Evolutionary conservation across 192 early-diverging fungal species (phyloP), one percentile per base, ranked within the genome.

Genomic region (Cetraspora pellucida): DNA sequence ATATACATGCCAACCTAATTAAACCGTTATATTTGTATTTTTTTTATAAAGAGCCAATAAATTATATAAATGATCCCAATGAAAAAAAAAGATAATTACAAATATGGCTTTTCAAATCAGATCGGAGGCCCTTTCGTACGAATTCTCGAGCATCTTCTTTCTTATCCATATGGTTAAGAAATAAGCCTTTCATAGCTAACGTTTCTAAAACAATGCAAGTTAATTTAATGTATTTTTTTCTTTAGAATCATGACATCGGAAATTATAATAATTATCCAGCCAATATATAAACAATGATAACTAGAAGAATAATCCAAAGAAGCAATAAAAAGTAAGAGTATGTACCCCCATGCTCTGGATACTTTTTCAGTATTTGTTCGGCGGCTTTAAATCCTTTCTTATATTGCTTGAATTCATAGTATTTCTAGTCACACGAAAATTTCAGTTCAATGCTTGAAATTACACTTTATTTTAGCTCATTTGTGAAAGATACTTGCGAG

Each of bases 401-500:
- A 88, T 97, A 96, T 81, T 98, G 95, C 80, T 94, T 94, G 75
- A 89, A 84, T 83, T 99, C 97, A 82, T 96, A 97, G 77, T 93
- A 87, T 92, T 94, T 96, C 95, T 96, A 58, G 16, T 54, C 5
- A 54, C 5, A 14, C 16, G 13, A 54, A 19, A 54, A 54, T 54
- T 14, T 54, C 19, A 54, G 50, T 54, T 13, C 2, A 19, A 52
- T 14, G 4, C 3, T 54, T 54, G 19, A n/a, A 19, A 54, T 14
- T 52, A 11, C 13, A 10, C 19, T 2, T 2, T 37, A 52, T 52
- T 11, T 54, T 14, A 54, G 14, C 58, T 44, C 7, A 9, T 17
- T 54, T 27, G 57, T 60, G 19, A 44, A 16, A 21, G 17, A n/a
- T 60, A 75, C 82, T 78, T 86, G 91, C 93, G 81, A 92, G 79